Conservation (phyloP, 2,329 filamentous ascomycete genomes). For the Fusarium foetens region DNA sequence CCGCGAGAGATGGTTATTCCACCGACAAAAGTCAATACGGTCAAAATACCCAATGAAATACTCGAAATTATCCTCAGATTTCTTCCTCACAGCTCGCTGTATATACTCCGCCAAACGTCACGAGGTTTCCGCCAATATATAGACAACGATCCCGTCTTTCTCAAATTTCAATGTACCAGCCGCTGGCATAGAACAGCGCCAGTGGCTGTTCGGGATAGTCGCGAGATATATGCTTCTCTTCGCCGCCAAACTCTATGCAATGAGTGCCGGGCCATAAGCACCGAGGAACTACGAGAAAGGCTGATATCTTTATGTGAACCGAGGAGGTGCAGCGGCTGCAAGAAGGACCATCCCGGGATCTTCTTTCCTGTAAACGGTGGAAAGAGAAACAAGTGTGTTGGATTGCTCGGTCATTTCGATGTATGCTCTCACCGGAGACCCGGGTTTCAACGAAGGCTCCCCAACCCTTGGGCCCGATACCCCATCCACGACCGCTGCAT, state of each 20-base stretch:
- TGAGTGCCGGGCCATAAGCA: background rate
- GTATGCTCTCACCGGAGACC: background rate
- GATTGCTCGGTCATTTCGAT: background rate
- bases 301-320: background rate
- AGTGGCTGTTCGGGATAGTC: background rate
- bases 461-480: background rate
- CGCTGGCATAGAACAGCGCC: background rate
- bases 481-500: background rate
- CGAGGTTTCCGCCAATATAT: background rate
- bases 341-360: background rate
- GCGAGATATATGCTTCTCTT: background rate
- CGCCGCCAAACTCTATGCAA: background rate
- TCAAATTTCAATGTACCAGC: background rate
- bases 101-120: background rate
- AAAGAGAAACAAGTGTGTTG: background rate
- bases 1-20: background rate
- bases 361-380: background rate
- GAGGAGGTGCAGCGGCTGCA: background rate
- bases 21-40: background rate
- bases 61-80: background rate
- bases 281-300: background rate
- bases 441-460: background rate
- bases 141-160: background rate
- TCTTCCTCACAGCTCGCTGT: background rate
- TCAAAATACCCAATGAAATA: background rate